These are phyloP conservation scores for Cladophialophora chaetospira DNA, from an alignment of 2,329 filamentous ascomycete species.

Conservation along the genomic window DNA sequence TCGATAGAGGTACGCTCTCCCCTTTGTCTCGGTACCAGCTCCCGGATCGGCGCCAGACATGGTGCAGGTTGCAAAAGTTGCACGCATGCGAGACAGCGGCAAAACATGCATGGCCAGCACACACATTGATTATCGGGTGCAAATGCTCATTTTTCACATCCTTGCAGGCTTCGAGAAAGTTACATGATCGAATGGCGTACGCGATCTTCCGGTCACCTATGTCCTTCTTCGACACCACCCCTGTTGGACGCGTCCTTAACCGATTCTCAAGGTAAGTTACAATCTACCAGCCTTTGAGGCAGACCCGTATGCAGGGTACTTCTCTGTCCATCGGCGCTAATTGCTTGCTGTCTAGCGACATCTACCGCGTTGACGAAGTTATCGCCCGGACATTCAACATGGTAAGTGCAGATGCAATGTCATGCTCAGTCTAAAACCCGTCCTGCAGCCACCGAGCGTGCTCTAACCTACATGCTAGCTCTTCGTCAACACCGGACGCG, in stretches of 20 bases:
- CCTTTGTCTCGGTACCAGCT: not conserved
- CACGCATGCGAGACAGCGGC: slow-evolving; percentile 1
- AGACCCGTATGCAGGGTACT: too few relatives aligned
- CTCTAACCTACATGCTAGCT: slow-evolving; percentile 44
- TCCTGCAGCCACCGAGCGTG: not conserved
- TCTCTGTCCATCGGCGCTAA: not conserved
- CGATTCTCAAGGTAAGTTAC: slow-evolving; percentile 79
- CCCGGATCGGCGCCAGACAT: not conserved
- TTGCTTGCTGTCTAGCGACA: slow-evolving; percentile 45
- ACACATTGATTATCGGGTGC: slow-evolving; percentile 15
- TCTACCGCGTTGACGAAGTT: slow-evolving; percentile 78
- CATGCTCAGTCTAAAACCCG: not conserved
- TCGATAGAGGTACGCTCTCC: slow-evolving; percentile 77
- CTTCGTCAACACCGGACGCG: slow-evolving; percentile 73
- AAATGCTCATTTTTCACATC: not conserved
- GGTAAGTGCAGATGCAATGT: too few relatives aligned
- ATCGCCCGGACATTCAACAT: slow-evolving; percentile 97
- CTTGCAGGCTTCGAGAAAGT: slow-evolving; percentile 79
- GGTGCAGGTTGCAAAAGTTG: not conserved
- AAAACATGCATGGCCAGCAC: not conserved
- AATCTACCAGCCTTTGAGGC: too few relatives aligned
- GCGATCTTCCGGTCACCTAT: slow-evolving; percentile 97
- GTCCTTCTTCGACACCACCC: slow-evolving; percentile 98
- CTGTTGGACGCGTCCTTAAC: slow-evolving; percentile 93
- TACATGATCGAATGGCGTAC: slow-evolving; percentile 96